These are phyloP conservation scores for Pneumocystis jirovecii DNA, from an alignment of 1,139 yeast genomes.

Conservation along the genomic window DNA sequence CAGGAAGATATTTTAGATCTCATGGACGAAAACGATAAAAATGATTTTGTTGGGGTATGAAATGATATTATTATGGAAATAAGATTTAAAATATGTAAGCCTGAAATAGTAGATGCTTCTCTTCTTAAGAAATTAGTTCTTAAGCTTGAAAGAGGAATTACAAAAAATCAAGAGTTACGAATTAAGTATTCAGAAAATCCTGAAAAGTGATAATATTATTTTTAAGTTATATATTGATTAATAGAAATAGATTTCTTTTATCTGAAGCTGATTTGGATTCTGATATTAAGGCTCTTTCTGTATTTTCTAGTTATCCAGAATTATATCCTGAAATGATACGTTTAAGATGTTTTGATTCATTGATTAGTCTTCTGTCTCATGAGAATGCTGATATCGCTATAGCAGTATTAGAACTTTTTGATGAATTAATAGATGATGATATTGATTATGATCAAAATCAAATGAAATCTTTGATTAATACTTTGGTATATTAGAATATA, in stretches of 20 bases:
- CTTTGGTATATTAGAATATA: conserved; percentile 4
- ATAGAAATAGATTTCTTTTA: conserved; percentile 11
- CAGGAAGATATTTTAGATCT: conserved; percentile 18
- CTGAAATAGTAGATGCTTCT: conserved; percentile 16
- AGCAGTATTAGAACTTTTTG: conserved; percentile 18
- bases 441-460: conserved; percentile 11
- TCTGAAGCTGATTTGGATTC: conserved; percentile 18
- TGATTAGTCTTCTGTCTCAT: conserved; percentile 21
- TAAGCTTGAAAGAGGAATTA: conserved; percentile 19
- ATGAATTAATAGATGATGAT: conserved; percentile 18
- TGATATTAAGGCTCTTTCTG: conserved; percentile 23
- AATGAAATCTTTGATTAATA: conserved; percentile 9
- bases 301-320: conserved; percentile 19
- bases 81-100: background rate
- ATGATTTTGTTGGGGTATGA: conserved; percentile 4
- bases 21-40: conserved; percentile 18
- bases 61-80: background rate
- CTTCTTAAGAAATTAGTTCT: conserved; percentile 19
- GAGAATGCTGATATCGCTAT: conserved; percentile 25
- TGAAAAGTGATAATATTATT: conserved; percentile 16
- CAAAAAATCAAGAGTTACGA: conserved; percentile 22
- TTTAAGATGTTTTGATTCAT: conserved; percentile 17
- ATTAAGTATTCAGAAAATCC: conserved; percentile 24
- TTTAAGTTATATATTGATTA: conserved; percentile 1
- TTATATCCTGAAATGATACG: conserved; percentile 18